Percentiles rank a stretch among this genome's conserved stretches.
These are phyloP conservation scores for Cercis canadensis DNA, from an alignment of 306 rosid genomes.

Conservation along the genomic window DNA sequence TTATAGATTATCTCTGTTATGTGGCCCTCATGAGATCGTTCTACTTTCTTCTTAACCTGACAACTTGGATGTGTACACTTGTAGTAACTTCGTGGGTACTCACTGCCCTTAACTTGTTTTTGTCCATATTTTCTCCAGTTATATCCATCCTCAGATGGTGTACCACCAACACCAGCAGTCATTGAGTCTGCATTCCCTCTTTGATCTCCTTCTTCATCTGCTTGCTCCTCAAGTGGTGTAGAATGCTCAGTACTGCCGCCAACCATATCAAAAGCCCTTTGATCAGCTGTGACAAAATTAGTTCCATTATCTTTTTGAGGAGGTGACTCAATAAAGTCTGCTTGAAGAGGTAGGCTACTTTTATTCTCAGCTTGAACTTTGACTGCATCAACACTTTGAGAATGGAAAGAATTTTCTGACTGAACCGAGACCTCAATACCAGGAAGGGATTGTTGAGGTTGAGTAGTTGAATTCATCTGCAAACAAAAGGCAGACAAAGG, in stretches of 20 bases:
- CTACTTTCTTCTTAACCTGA: slow-evolving; percentile 92
- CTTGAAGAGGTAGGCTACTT: slow-evolving; percentile 56
- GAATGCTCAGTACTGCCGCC: slow-evolving; percentile 56
- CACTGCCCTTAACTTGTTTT: slow-evolving; percentile 97
- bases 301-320: slow-evolving; percentile 52
- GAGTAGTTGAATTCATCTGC: slow-evolving; percentile 57
- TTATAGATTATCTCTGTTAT: slow-evolving; percentile 93
- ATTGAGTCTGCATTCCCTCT: slow-evolving; percentile 69
- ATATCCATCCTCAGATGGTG: slow-evolving; percentile 86
- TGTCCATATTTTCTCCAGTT: slow-evolving; percentile 98
- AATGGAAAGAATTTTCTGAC: slow-evolving; percentile 65
- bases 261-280: slow-evolving; percentile 52
- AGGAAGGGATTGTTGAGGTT: slow-evolving; percentile 62
- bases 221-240: slow-evolving; percentile 69
- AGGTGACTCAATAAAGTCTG: slow-evolving; percentile 50
- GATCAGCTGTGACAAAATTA: slow-evolving; percentile 50
- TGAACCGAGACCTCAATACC: slow-evolving; percentile 60
- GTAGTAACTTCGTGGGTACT: slow-evolving; percentile 93
- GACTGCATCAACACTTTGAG: slow-evolving; percentile 53
- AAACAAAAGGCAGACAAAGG: slow-evolving; percentile 37
- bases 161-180: slow-evolving; percentile 63
- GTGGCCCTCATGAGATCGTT: slow-evolving; percentile 91
- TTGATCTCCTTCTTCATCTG: slow-evolving; percentile 74
- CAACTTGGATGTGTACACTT: slow-evolving; percentile 89
- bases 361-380: slow-evolving; percentile 56